Evolutionary conservation across 768 basidiomycete species (phyloP).

Genomic region (Myochromella boudieri): DNA sequence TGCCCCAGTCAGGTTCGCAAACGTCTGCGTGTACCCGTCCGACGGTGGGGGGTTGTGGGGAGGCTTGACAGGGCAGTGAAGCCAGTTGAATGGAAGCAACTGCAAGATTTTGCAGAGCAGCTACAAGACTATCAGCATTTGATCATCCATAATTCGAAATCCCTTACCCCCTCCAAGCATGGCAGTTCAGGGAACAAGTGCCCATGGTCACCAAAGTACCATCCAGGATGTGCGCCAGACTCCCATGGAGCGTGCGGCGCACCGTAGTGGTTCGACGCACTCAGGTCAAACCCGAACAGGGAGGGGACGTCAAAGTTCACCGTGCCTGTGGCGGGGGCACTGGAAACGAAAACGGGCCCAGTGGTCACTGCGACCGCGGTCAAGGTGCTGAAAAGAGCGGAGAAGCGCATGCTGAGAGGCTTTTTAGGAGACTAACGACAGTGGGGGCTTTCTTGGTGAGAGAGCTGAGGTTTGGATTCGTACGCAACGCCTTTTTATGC

Average conservation of each 20-base stretch:
- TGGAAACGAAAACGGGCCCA: no score
- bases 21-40: slow-evolving; percentile 37
- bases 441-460: neutral
- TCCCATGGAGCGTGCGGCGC: slow-evolving; percentile 39
- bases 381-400: slow-evolving; percentile 23
- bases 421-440: neutral
- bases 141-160: neutral
- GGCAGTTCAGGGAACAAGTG: slow-evolving; percentile 25
- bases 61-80: slow-evolving; percentile 36
- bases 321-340: slow-evolving; percentile 18
- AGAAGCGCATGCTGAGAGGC: slow-evolving; percentile 32
- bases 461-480: no score
- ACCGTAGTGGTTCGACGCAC: slow-evolving; percentile 31
- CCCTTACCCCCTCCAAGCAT: slow-evolving; percentile 30
- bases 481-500: no score
- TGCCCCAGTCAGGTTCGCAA: slow-evolving; percentile 40
- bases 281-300: slow-evolving; percentile 29
- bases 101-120: slow-evolving; percentile 37
- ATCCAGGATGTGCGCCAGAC: slow-evolving; percentile 33
- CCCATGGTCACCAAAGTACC: slow-evolving; percentile 39
- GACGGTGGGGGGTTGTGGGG: slow-evolving; percentile 18
- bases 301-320: slow-evolving; percentile 12
- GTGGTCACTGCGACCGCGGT: slow-evolving; percentile 21
- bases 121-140: no score
- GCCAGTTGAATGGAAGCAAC: slow-evolving; percentile 29